These are phyloP conservation scores for Aureobasidium sp. DNA, from an alignment of 2,329 filamentous ascomycete species.

Conservation along the genomic window DNA sequence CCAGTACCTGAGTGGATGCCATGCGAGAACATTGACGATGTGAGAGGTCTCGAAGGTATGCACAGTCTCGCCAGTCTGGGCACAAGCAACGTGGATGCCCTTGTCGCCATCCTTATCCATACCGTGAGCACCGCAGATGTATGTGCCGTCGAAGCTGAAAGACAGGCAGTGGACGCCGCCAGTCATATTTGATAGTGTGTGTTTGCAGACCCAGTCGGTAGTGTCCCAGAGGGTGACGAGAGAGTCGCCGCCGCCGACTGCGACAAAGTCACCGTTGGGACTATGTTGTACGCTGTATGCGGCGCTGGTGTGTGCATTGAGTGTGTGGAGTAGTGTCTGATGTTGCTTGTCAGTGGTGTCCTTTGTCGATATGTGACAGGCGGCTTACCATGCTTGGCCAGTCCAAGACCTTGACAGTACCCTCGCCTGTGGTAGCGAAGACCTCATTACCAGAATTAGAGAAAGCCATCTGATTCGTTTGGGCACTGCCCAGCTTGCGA, in stretches of 20 bases:
- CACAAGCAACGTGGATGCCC: constrained; percentile 63
- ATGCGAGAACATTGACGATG: constrained; percentile 60
- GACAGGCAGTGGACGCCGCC: constrained; percentile 65
- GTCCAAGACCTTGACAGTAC: constrained; percentile 61
- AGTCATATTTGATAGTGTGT: constrained; percentile 61
- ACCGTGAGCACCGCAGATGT: constrained; percentile 60
- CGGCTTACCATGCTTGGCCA: constrained; percentile 50
- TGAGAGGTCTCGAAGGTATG: constrained; percentile 63
- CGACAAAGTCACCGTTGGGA: constrained; percentile 63
- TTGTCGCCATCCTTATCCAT: constrained; percentile 54
- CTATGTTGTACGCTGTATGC: constrained; percentile 64
- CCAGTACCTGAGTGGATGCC: constrained; percentile 69
- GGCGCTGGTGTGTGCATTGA: constrained; percentile 67
- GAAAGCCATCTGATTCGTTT: constrained; percentile 68
- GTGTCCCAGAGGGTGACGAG: constrained; percentile 74
- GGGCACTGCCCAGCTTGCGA: constrained; percentile 24
- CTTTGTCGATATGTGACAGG: constrained; percentile 19
- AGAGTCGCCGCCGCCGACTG: constrained; percentile 68
- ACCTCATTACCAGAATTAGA: constrained; percentile 66
- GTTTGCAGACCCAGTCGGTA: constrained; percentile 66
- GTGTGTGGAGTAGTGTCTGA: constrained; percentile 44
- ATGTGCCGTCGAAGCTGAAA: constrained; percentile 73
- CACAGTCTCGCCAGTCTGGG: constrained; percentile 66
- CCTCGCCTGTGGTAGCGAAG: constrained; percentile 64
- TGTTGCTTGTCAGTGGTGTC: background rate